Evolutionary conservation across 768 basidiomycete genomes (phyloP), one percentile per base, ranked within the genome.

Genomic region (Suillus luteus): DNA sequence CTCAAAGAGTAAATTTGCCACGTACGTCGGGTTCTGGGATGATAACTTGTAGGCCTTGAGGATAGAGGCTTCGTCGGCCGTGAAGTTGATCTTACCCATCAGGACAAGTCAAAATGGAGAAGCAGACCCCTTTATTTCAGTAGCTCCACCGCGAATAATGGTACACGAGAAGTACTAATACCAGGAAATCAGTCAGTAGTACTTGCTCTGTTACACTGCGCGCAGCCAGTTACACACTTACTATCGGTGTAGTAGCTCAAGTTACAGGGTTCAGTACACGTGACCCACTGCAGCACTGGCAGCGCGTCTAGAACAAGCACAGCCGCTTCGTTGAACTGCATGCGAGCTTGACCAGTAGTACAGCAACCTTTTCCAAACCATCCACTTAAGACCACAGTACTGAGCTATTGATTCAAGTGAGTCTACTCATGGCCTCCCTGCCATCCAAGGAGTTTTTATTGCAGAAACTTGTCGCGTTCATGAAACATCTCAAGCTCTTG

Each of bases 11-110:
- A 11, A 27, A 43, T 15, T 62, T 46, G 46, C 61, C n/a, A 64
- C 69, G 69, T 82, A 93, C 92, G 81, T 86, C 41, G 96, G 95
- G 44, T 84, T 79, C 48, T 94, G 79, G 24, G 86, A 87, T 14
- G 90, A 88, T 52, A 99, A 84, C 65, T 88, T 90, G 72, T 99
- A 99, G 2, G 92, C 84, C 77, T 95, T 95, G 63, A 99, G 85
- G 48, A 99, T 77, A 12, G 89, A 77, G 10, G 86, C 91, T 74
- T 95, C 93, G 75, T 95, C 93, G 33, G 89, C 81, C 55, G 87
- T 82, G 68, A 92, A 83, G 71, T 86, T 88, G 62, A 88, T 79
- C 68, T 82, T 85, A 35, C 84, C 83, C 86, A 89, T 88, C 43
- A 33, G 10, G 2, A 54, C 17, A n/a, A 33, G 10, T 27, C 10